phyloP scores from a whole-genome alignment of 2,329 filamentous ascomycete species.

The Blumeriella jaapii region DNA sequence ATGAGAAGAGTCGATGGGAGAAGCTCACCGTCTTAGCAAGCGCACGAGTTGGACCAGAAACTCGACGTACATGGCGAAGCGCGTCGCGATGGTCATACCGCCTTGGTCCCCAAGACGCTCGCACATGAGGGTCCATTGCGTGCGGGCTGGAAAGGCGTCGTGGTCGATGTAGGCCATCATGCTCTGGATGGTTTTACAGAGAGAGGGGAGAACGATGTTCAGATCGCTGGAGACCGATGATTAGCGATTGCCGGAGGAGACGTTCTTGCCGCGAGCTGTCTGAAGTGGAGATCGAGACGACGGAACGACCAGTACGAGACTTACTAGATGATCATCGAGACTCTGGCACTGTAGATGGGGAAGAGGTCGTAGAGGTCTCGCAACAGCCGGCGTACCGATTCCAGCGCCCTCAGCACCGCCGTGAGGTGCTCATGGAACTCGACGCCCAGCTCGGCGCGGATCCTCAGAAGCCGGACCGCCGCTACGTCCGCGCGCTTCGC shows the following conservation, averaged over 20 bases:
- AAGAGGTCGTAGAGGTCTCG: slow-evolving; percentile 44
- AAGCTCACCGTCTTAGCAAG: slow-evolving; percentile 38
- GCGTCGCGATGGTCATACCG: slow-evolving; percentile 37
- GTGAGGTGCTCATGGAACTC: slow-evolving; percentile 36
- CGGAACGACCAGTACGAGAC: no score
- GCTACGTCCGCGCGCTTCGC: slow-evolving; percentile 41
- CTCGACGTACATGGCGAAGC: slow-evolving; percentile 45
- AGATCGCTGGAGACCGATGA: no score
- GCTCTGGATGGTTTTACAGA: slow-evolving; percentile 40
- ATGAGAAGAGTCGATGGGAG: slow-evolving; percentile 8
- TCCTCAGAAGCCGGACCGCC: slow-evolving; percentile 35
- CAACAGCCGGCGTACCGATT: slow-evolving; percentile 33
- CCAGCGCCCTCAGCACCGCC: slow-evolving; percentile 30
- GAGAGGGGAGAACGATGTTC: slow-evolving; percentile 43
- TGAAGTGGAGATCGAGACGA: no score
- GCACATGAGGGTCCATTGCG: slow-evolving; percentile 45
- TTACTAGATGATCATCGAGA: slow-evolving; percentile 41
- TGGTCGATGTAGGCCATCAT: slow-evolving; percentile 42
- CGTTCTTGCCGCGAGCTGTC: no score
- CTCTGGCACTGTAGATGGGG: slow-evolving; percentile 37
- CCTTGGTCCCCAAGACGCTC: slow-evolving; percentile 42
- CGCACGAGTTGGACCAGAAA: slow-evolving; percentile 39
- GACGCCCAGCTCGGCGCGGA: slow-evolving; percentile 35
- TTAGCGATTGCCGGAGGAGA: no score
- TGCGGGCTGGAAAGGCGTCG: slow-evolving; percentile 31